Base-by-base conservation (phyloP, 1,284 basidiomycete species). In the Rhodotorula glutinis region DNA sequence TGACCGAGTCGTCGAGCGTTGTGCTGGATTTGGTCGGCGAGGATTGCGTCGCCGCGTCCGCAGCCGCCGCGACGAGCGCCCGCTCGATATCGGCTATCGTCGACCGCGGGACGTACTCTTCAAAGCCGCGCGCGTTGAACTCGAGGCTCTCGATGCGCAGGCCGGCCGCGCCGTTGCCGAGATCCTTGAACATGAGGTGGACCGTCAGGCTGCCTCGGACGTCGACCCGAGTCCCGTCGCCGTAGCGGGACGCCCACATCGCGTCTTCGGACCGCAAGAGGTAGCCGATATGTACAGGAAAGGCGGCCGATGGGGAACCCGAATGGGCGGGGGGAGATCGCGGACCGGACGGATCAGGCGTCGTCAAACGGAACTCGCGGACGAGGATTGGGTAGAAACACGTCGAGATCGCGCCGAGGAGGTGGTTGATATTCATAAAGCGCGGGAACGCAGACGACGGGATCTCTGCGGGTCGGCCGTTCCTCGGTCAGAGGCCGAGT, bases 401-500 rank as follows among this genome's bases (percentile, higher is more conserved):
- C 5, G 62, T 40, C 1, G 58, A 43, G 52, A 65, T n/a, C 38
- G 69, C 69, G 57, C 67, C 69, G 46, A 57, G 67, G 38, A 69
- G 57, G 53, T 66, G 29, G 61, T 69, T 68, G 47, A 73, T 65
- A 40, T 71, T 67, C 19, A 67, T 62, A 38, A 73, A 71, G 11
- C 72, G 69, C 9, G 72, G 72, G 53, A 65, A 69, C 47, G 72
- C 69, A 16, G 72, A 63, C 40, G 64, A 71, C n/a, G 72, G 72
- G 21, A 73, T 66, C 23, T 73, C 72, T 73, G 61, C 29, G 41
- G 33, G 33, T 38, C 3, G 53, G 4, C 23, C 0, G 46, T 5
- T 19, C 2, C 5, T 1, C 0, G 10, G n/a, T 53, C n/a, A 57
- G 61, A 0, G 2, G 17, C 2, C 2, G 25, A 4, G 13, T n/a